phyloP scores from a whole-genome alignment of 192 early-diverging fungal species.

The Mortierella alpina region DNA sequence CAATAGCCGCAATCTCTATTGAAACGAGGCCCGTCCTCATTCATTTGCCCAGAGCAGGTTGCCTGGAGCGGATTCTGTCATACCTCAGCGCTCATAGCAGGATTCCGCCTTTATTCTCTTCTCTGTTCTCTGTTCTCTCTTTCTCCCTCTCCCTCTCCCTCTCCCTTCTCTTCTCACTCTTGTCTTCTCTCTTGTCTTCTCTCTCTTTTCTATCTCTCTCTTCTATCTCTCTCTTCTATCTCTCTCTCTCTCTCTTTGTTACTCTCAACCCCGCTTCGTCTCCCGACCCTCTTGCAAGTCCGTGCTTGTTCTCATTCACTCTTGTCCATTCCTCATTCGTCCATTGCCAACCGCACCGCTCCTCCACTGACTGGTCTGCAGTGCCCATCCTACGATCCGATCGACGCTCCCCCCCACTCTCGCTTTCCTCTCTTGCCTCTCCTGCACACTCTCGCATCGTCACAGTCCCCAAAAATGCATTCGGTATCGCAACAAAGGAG shows the following conservation, averaged over 20 bases:
- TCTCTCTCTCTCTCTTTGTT: background rate
- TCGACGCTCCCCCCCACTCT: background rate
- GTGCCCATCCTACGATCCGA: background rate
- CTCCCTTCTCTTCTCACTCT: background rate
- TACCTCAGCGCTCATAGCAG: background rate
- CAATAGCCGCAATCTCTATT: background rate
- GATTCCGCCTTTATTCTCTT: background rate
- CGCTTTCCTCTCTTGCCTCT: background rate
- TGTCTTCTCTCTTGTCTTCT: background rate
- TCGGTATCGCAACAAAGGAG: slow-evolving; percentile 36
- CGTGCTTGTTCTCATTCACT: background rate
- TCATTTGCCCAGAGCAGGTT: too few species aligned
- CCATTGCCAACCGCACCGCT: background rate
- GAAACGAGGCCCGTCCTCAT: too few species aligned
- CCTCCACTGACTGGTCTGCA: background rate
- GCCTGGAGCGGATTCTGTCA: background rate
- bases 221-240: background rate
- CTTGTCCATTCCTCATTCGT: background rate
- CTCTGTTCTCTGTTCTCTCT: background rate
- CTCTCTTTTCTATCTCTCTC: background rate
- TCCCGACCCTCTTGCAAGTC: too few species aligned
- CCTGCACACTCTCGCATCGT: background rate
- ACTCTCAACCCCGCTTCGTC: background rate
- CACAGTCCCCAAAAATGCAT: slow-evolving; percentile 9
- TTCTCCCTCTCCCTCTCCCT: background rate